These are phyloP conservation scores for Yamadazyma buinensis DNA, from an alignment of 1,139 yeast genomes.

Conservation along the genomic window DNA sequence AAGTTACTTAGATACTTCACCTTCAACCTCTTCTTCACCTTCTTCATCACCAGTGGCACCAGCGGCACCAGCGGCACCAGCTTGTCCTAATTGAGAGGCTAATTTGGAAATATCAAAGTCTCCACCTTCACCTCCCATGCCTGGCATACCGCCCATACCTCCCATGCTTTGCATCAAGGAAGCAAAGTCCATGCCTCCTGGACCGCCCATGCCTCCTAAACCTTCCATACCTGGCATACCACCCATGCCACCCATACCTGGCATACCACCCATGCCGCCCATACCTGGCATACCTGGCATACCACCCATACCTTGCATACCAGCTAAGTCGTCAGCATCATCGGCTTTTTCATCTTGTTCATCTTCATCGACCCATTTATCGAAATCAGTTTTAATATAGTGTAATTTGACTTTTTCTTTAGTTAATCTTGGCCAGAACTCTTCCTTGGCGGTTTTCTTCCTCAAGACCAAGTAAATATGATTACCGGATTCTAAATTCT, in stretches of 20 bases:
- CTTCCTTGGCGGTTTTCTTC: conserved; percentile 64
- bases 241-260: conserved; percentile 28
- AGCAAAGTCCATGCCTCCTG: conserved; percentile 18
- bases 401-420: conserved; percentile 68
- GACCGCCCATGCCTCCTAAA: conserved; percentile 23
- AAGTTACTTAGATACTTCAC: no score
- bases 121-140: conserved; percentile 28
- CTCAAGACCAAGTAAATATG: conserved; percentile 66
- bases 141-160: conserved; percentile 35
- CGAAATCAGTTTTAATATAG: conserved; percentile 90
- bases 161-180: conserved; percentile 24
- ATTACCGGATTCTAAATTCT: conserved; percentile 60
- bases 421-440: conserved; percentile 90
- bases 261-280: conserved; percentile 28
- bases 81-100: conserved; percentile 45
- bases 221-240: conserved; percentile 23
- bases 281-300: conserved; percentile 28
- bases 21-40: conserved; percentile 27
- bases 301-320: conserved; percentile 23
- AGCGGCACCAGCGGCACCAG: conserved; percentile 34
- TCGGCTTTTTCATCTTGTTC: conserved; percentile 70
- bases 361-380: conserved; percentile 96
- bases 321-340: conserved; percentile 35
- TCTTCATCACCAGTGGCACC: conserved; percentile 30
- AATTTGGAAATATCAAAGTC: conserved; percentile 35